Evolutionary conservation across 1,139 yeast genomes (phyloP), one percentile per base, ranked within the genome.

Genomic region (Hyphopichia pseudoburtonii): DNA sequence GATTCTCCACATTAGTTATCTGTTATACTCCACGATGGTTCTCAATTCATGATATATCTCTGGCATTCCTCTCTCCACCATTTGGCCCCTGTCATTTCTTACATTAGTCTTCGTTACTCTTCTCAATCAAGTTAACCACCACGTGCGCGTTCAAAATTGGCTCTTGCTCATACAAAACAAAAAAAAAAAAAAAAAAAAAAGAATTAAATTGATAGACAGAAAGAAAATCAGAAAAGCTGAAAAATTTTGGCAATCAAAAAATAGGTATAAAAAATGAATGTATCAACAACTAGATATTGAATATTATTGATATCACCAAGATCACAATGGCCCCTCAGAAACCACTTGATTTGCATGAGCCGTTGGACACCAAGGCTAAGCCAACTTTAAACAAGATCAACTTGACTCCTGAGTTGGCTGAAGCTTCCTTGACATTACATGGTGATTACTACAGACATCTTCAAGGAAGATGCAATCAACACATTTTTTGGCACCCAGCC

Each of bases 381-480:
- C 66, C 86, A 8, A 73, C 73, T 1, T 72, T 84, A 30, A 62
- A 57, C 38, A 57, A 61, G 37, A 47, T 74, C 1, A 52, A 57
- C 3, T 63, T 85, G 40, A 64, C 62, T 3, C 89, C 90, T 1
- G 78, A 74, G 25, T 66, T 70, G 33, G 66, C 82, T 2, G 76
- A 78, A 37, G 86, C 85, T 6, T 76, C 83, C 1, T 56, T 82
- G 38, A 78, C 76, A 38, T 61, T 84, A 39, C 79, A 82, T 27
- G 79, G 85, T 36, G 92, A 84, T 56, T 77, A 73, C 52, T 69
- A 77, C 41, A 68, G 82, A 40, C 82, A 77, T 54, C 63, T 73
- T 34, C 86, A 80, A 52, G 64, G 81, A 2, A 46, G 60, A 26
- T 70, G 80, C 36, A 80, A 77, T 49, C 64, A 59, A 39, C 51